Evolutionary conservation across 139 green algal genomes (phyloP).

Genomic region (Zygnema circumcarinatum): DNA sequence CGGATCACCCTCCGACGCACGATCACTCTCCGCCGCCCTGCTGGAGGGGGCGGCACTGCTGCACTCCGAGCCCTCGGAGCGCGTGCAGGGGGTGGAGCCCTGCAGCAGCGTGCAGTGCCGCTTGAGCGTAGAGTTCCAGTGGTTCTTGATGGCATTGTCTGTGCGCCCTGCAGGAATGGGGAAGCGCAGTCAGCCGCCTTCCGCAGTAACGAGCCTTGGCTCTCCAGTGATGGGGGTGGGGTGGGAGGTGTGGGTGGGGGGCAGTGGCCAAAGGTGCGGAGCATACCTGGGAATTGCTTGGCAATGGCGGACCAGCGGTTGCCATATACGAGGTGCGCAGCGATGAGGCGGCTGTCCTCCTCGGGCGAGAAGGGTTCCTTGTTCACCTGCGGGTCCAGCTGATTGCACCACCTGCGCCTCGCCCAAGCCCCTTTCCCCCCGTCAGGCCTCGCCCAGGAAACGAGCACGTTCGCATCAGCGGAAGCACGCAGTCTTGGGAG

Average conservation of each 20-base stretch:
- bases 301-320: constrained; percentile 68
- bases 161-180: constrained; percentile 54
- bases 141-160: constrained; percentile 91
- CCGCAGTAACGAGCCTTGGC: not conserved
- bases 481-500: too few relatives aligned
- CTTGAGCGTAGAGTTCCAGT: constrained; percentile 75
- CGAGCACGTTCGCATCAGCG: too few relatives aligned
- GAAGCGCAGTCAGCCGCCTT: not conserved
- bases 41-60: too few relatives aligned
- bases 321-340: constrained; percentile 58
- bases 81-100: not conserved
- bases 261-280: not conserved
- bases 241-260: not conserved
- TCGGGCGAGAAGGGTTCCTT: constrained; percentile 62
- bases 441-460: too few relatives aligned
- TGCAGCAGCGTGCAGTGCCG: constrained; percentile 32
- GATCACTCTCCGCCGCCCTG: not conserved
- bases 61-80: not conserved
- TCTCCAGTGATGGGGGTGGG: not conserved
- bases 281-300: constrained; percentile 8
- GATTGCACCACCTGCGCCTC: constrained; percentile 71
- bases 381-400: constrained; percentile 65
- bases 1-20: too few relatives aligned
- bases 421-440: too few relatives aligned
- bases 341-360: constrained; percentile 60